Conservation (phyloP, 2,329 filamentous ascomycete species). For the Fusarium solani-melongenae region DNA sequence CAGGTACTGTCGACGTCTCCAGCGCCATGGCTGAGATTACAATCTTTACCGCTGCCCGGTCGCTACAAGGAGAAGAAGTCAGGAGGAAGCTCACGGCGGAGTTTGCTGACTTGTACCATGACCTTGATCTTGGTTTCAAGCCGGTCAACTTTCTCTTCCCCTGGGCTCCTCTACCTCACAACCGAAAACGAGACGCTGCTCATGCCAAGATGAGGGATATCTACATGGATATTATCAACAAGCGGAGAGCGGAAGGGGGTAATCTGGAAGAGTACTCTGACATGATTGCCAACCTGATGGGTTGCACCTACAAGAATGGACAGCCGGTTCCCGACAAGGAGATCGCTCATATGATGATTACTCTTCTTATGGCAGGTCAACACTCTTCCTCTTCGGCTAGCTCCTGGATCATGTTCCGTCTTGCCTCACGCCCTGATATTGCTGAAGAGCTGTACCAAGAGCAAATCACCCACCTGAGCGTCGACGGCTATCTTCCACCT, state of each 20-base stretch:
- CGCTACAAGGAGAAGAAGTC: constrained; percentile 81
- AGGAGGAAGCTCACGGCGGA: constrained; percentile 76
- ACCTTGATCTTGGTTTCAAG: constrained; percentile 79
- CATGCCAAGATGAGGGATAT: constrained; percentile 76
- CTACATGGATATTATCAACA: constrained; percentile 77
- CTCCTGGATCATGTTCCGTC: constrained; percentile 79
- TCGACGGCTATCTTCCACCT: constrained; percentile 58
- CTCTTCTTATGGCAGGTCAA: constrained; percentile 85
- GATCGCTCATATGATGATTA: constrained; percentile 88
- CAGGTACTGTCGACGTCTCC: constrained; percentile 72
- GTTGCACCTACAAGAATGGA: constrained; percentile 80
- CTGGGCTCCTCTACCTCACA: constrained; percentile 81
- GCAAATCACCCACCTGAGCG: constrained; percentile 66
- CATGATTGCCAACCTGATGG: constrained; percentile 86
- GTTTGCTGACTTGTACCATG: constrained; percentile 81
- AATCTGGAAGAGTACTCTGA: constrained; percentile 61
- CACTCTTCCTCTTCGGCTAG: constrained; percentile 83
- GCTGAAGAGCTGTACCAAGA: constrained; percentile 77
- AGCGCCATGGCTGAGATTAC: constrained; percentile 80
- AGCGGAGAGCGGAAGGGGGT: constrained; percentile 64
- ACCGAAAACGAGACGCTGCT: constrained; percentile 76
- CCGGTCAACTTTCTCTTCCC: constrained; percentile 87
- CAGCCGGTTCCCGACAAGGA: constrained; percentile 76
- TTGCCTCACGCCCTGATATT: constrained; percentile 77
- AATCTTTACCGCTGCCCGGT: constrained; percentile 82